Conservation (phyloP, 257 asterid species). For the Pogostemon cablin region DNA sequence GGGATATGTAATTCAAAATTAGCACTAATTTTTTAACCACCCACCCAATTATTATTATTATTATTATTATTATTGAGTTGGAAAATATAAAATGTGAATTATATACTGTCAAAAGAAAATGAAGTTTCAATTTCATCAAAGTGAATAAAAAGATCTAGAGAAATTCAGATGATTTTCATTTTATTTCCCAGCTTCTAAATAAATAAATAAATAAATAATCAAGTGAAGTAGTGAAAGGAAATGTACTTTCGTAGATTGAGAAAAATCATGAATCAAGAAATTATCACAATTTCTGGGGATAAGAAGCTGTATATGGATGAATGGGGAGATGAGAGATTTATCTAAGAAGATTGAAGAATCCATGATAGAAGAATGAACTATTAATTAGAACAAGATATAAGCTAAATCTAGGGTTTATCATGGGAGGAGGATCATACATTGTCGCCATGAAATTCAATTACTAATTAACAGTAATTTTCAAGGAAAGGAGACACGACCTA, state of each 20-base stretch:
- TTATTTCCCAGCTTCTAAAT: background rate
- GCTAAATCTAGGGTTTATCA: slow-evolving; percentile 37
- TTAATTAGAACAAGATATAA: background rate
- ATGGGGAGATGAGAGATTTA: background rate
- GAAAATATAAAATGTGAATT: slow-evolving; percentile 20
- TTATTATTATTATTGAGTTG: background rate
- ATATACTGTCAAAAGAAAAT: background rate
- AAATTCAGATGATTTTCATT: background rate
- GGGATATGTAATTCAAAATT: slow-evolving; percentile 32
- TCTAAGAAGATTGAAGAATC: background rate
- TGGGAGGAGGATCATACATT: slow-evolving; percentile 19
- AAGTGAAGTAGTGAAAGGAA: background rate
- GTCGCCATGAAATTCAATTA: slow-evolving; percentile 24
- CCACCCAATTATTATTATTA: background rate
- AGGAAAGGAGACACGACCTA: slow-evolving; percentile 26
- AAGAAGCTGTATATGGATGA: background rate
- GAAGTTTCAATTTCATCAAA: background rate
- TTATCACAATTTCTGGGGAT: background rate
- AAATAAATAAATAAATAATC: background rate
- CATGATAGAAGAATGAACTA: slow-evolving; percentile 1
- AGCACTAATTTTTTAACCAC: slow-evolving; percentile 27
- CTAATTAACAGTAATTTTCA: slow-evolving; percentile 20
- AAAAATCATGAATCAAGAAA: no score
- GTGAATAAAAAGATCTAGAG: background rate
- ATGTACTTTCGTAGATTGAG: no score